Conservation (phyloP, 257 asterid genomes). For the Scutellaria barbata region DNA sequence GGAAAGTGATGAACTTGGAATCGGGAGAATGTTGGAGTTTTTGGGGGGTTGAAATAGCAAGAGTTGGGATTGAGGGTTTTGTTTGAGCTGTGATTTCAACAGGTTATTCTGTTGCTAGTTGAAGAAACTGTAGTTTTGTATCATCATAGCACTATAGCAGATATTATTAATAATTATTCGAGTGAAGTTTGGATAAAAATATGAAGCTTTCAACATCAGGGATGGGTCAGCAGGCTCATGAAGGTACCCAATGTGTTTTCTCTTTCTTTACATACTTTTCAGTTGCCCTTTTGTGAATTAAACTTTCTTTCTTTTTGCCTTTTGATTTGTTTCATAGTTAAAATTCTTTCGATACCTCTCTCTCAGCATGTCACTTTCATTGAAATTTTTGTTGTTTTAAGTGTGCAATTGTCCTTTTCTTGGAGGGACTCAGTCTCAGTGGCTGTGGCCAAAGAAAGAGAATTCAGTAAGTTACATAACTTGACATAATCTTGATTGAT, state of each 20-base stretch:
- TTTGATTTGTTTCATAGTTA: neutral
- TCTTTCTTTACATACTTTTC: conserved; percentile 13
- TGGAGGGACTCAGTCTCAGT: conserved; percentile 27
- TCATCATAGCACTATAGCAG: conserved; percentile 22
- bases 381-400: conserved; percentile 31
- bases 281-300: conserved; percentile 26
- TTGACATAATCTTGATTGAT: conserved; percentile 39
- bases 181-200: conserved; percentile 38
- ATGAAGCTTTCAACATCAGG: conserved; percentile 73
- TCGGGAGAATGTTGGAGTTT: conserved; percentile 36
- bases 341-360: conserved; percentile 23
- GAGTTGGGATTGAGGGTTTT: conserved; percentile 40
- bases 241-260: conserved; percentile 48
- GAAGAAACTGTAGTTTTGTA: conserved; percentile 18
- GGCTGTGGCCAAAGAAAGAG: conserved; percentile 24
- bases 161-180: conserved; percentile 25
- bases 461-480: conserved; percentile 12
- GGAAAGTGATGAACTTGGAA: conserved; percentile 9
- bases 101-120: conserved; percentile 18
- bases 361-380: conserved; percentile 37
- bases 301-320: neutral
- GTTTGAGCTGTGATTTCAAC: conserved; percentile 36
- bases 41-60: conserved; percentile 37
- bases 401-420: conserved; percentile 39
- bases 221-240: conserved; percentile 65